Percentiles rank a stretch among this genome's conserved stretches.
Conservation (phyloP, 2,329 filamentous ascomycete species). For the Botryotinia narcissicola region DNA sequence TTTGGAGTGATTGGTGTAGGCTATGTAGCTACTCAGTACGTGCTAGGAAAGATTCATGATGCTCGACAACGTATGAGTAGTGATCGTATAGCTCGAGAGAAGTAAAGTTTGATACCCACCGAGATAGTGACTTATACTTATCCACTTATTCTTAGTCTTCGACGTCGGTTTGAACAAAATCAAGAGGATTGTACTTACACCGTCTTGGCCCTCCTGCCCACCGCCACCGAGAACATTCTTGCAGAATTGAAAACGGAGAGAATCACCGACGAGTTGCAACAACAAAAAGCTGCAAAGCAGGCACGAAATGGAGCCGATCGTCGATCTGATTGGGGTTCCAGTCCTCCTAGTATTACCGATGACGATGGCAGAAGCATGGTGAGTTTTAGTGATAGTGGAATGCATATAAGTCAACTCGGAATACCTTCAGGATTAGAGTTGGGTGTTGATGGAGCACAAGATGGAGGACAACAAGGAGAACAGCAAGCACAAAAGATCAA, state of each 20-base stretch:
- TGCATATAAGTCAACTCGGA: conserved; percentile 76
- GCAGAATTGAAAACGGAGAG: conserved; percentile 86
- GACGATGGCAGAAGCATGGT: conserved; percentile 77
- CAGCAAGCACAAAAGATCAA: conserved; percentile 51
- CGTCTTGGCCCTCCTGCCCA: conserved; percentile 90
- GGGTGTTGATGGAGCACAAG: conserved; percentile 43
- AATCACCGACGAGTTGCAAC: conserved; percentile 89
- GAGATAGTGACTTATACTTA: conserved; percentile 23
- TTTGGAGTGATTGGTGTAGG: conserved; percentile 83
- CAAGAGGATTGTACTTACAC: conserved; percentile 99
- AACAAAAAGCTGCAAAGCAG: conserved; percentile 78
- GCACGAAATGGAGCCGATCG: conserved; percentile 55
- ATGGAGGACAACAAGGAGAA: conserved; percentile 44
- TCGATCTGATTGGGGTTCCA: conserved; percentile 43
- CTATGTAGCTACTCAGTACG: conserved; percentile 91
- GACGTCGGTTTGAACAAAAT: conserved; percentile 96
- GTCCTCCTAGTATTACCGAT: conserved; percentile 66
- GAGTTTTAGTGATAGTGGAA: conserved; percentile 76
- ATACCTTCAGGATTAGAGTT: conserved; percentile 51
- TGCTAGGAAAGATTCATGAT: conserved; percentile 85
- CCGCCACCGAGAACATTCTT: conserved; percentile 84
- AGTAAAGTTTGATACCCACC: conserved; percentile 57
- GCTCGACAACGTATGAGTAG: conserved; percentile 95
- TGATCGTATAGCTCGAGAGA: conserved; percentile 93
- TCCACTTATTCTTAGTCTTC: conserved; percentile 58